A percentile compares a stretch with the other conserved stretches of the same genome.
Evolutionary conservation across 2,329 filamentous ascomycete species (phyloP).

Genomic region (Sphaerulina vaccinii): DNA sequence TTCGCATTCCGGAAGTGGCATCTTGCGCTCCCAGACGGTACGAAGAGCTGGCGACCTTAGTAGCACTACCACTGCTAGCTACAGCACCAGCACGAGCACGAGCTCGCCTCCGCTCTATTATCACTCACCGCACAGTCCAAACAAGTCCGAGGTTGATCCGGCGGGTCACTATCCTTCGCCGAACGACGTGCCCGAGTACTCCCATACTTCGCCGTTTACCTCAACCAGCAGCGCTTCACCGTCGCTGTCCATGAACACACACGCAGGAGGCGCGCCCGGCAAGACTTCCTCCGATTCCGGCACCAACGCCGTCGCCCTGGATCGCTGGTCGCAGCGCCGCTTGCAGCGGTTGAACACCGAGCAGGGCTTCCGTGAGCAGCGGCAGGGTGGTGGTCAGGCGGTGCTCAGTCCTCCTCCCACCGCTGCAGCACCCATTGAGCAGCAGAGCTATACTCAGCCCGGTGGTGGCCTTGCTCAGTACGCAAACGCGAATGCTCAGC

Average conservation of each 20-base stretch:
- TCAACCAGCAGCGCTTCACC: slow-evolving; percentile 5
- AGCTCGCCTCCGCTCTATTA: background rate
- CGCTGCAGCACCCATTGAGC: slow-evolving; percentile 3
- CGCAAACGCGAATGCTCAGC: slow-evolving; percentile 28
- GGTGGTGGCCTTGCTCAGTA: slow-evolving; percentile 12
- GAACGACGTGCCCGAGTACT: slow-evolving; percentile 19
- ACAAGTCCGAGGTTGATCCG: slow-evolving; percentile 16
- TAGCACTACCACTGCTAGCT: slow-evolving; percentile 6
- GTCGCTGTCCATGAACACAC: slow-evolving; percentile 33
- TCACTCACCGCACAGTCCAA: slow-evolving; percentile 1
- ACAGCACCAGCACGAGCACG: background rate
- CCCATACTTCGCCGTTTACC: slow-evolving; percentile 8
- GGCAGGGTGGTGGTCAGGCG: slow-evolving; percentile 34
- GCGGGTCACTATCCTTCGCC: slow-evolving; percentile 28
- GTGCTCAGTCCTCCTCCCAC: slow-evolving; percentile 27
- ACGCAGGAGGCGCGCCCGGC: slow-evolving; percentile 25
- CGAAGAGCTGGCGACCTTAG: slow-evolving; percentile 23
- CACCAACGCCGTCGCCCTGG: slow-evolving; percentile 28
- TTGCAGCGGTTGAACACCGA: slow-evolving; percentile 42
- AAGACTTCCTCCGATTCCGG: slow-evolving; percentile 39
- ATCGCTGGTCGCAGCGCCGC: slow-evolving; percentile 40
- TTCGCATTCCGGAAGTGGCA: slow-evolving; percentile 20
- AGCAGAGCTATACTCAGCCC: background rate
- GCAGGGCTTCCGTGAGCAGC: slow-evolving; percentile 41
- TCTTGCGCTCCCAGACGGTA: slow-evolving; percentile 31